Conservation (phyloP, 2,329 filamentous ascomycete genomes). For the Botrytis tulipae region DNA sequence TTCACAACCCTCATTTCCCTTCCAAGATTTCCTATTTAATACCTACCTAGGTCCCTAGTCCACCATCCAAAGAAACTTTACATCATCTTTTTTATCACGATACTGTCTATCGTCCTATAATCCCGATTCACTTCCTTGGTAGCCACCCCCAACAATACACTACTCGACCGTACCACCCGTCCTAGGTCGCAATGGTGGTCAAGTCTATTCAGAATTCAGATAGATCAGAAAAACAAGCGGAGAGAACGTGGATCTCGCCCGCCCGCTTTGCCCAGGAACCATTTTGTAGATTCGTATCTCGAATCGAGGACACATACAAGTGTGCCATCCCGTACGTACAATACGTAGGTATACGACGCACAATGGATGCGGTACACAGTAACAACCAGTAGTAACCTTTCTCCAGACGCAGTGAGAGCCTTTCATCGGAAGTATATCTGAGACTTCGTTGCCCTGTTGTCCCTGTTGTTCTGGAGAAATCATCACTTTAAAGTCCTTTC, state of each 20-base stretch:
- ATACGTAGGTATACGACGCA: background rate
- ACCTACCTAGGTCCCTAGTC: too few relatives aligned
- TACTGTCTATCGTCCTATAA: background rate
- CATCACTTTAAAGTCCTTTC: background rate
- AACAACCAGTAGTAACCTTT: conserved; percentile 2
- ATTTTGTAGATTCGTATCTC: background rate
- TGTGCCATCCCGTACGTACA: background rate
- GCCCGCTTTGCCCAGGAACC: background rate
- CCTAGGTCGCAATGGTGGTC: background rate
- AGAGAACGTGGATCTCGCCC: conserved; percentile 9
- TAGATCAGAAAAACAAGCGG: conserved; percentile 4
- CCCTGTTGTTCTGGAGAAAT: background rate
- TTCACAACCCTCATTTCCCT: background rate
- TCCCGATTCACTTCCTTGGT: background rate
- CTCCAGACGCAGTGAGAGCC: background rate
- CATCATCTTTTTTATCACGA: background rate
- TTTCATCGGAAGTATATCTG: conserved; percentile 9
- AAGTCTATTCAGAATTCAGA: conserved; percentile 3
- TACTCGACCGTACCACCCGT: background rate
- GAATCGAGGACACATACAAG: background rate
- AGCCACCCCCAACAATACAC: background rate
- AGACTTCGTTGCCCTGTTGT: conserved; percentile 3
- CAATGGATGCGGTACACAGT: background rate
- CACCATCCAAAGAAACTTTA: background rate
- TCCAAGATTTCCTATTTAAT: background rate